These are phyloP conservation scores for Mortierella hygrophila DNA, from an alignment of 192 early-diverging fungal species.

Conservation along the genomic window DNA sequence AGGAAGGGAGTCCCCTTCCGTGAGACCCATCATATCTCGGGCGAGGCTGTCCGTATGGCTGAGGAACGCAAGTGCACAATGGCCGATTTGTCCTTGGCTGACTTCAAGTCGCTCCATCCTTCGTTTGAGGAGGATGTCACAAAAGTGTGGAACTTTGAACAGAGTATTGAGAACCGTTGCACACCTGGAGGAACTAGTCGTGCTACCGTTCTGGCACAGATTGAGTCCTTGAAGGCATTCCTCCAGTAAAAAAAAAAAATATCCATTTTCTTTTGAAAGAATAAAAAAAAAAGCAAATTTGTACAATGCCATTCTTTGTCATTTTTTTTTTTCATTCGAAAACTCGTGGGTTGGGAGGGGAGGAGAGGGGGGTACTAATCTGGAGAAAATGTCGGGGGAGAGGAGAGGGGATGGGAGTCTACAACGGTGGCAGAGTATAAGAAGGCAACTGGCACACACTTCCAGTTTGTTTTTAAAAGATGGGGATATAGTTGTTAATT, in stretches of 20 bases:
- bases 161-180: constrained; percentile 89
- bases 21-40: constrained; percentile 98
- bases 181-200: constrained; percentile 92
- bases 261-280: background rate
- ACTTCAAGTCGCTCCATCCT: constrained; percentile 89
- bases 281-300: background rate
- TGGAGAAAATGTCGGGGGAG: no score
- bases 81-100: constrained; percentile 77
- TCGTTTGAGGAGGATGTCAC: constrained; percentile 87
- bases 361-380: no score
- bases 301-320: no score
- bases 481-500: constrained; percentile 93
- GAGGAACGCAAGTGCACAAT: constrained; percentile 87
- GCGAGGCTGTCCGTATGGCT: constrained; percentile 92
- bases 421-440: no score
- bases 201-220: constrained; percentile 84
- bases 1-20: constrained; percentile 99
- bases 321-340: no score
- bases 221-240: constrained; percentile 74
- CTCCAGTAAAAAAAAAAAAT: constrained; percentile 5
- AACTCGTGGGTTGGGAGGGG: no score
- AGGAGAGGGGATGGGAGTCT: no score
- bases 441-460: background rate
- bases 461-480: constrained; percentile 73
- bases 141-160: constrained; percentile 92